Conservation (phyloP, 805 yeast genomes). For the Spathaspora arborariae region DNA sequence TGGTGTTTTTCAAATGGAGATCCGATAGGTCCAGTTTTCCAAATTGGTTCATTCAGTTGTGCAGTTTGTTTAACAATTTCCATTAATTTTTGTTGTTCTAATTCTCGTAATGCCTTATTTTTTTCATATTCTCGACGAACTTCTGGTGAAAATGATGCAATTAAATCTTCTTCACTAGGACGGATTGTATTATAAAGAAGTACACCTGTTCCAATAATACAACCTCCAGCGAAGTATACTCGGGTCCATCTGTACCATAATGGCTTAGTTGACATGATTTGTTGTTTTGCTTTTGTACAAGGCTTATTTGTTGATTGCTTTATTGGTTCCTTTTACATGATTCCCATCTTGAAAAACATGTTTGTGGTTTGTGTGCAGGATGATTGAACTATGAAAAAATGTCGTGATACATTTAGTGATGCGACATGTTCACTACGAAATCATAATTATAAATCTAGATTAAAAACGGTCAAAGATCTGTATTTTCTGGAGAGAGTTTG, state of each 20-base stretch:
- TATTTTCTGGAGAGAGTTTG: no score
- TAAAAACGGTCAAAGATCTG: neutral
- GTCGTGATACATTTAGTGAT: neutral
- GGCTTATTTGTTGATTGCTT: neutral
- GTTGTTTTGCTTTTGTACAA: neutral
- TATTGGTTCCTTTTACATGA: neutral
- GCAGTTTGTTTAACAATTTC: constrained; percentile 61
- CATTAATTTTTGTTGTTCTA: constrained; percentile 69
- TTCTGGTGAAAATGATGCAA: constrained; percentile 77
- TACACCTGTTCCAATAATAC: constrained; percentile 70
- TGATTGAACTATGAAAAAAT: no score
- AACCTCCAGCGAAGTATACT: constrained; percentile 57
- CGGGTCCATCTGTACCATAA: constrained; percentile 59
- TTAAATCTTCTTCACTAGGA: constrained; percentile 80
- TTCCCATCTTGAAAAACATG: neutral
- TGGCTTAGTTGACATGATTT: constrained; percentile 27
- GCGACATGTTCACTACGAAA: neutral
- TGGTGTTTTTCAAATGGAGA: constrained; percentile 63
- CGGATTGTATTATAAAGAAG: constrained; percentile 67
- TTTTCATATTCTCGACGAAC: constrained; percentile 69
- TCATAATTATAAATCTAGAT: neutral
- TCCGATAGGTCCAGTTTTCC: constrained; percentile 71
- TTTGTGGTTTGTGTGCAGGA: no score
- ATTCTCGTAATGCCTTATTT: constrained; percentile 55
- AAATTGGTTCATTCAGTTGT: constrained; percentile 69